Evolutionary conservation across 768 basidiomycete species (phyloP).

Genomic region (Boletus reticulatus): DNA sequence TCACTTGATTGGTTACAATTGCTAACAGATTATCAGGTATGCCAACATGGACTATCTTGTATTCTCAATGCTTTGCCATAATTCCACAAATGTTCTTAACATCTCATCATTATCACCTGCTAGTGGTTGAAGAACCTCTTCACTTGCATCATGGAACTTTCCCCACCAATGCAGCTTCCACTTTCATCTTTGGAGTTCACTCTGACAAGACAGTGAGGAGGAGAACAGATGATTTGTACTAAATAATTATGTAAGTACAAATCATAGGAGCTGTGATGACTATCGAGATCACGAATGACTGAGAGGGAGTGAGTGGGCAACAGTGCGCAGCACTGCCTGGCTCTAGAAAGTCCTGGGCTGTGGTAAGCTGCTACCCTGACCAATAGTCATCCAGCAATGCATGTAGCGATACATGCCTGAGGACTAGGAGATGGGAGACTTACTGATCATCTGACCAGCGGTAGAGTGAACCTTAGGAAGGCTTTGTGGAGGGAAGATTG

Average conservation of each 20-base stretch:
- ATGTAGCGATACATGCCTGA: background rate
- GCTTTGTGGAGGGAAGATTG: background rate
- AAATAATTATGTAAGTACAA: too few relatives aligned
- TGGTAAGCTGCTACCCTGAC: background rate
- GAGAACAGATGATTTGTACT: too few relatives aligned
- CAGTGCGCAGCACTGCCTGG: too few relatives aligned
- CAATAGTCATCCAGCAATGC: background rate
- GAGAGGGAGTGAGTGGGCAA: too few relatives aligned
- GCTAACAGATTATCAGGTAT: slow-evolving; percentile 4
- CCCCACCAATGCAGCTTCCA: background rate
- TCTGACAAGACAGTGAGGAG: too few relatives aligned
- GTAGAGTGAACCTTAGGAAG: background rate
- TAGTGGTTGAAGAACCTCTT: background rate
- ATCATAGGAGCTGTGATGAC: too few relatives aligned
- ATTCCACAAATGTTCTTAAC: background rate
- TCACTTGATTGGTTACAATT: background rate
- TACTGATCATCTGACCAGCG: background rate
- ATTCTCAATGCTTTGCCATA: background rate
- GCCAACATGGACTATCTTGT: slow-evolving; percentile 19
- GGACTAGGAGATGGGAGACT: background rate
- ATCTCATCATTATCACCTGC: slow-evolving; percentile 11
- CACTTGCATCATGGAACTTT: background rate
- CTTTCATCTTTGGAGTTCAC: too few relatives aligned
- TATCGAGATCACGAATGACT: too few relatives aligned
- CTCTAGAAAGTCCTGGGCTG: background rate